Evolutionary conservation across 164 flowering plant species (phyloP), one percentile per base, ranked within the genome.

Genomic region (Magnolia kwangsiensis): DNA sequence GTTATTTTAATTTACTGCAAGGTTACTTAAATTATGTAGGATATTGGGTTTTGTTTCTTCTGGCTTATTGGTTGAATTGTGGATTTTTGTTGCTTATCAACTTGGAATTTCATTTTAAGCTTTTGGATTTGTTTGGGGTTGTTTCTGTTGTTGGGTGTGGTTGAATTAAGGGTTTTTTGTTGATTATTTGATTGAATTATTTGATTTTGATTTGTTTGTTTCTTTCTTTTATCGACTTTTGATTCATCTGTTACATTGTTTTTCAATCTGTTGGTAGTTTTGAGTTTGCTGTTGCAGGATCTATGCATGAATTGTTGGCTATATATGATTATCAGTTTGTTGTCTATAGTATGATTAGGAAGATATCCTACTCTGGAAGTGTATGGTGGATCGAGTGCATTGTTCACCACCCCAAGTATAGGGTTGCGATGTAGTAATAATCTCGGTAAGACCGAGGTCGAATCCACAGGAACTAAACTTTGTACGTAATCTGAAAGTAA

Each of bases 1-100:
- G n/a, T n/a, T n/a, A 1, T 27, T 27, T 27, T 27, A 27, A 27
- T 27, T 27, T 1, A 8, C 29, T 68, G 71, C 13, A 16, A 18
- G 50, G n/a, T 66, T 2, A 11, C 10, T 14, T 29, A 13, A 14
- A 55, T 55, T 19, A 55, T 55, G 61, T 29, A 13, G 68, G 66
- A 64, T 20, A 23, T 50, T 18, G 69, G 24, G 18, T 72, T 71
- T 72, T 59, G 3, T 59, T 75, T 50, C 72, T 72, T 79, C 20
- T 19, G 16, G 18, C 50, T 8, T 55, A 16, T 73, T 23, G 23
- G 63, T 31, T 9, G 23, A 50, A 68, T 4, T 66, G 24, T 8
- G n/a, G 63, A 64, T 20, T n/a, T 37, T 7, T 68, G 0, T 27
- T n/a, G n/a, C n/a, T n/a, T n/a, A n/a, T n/a, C n/a, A n/a, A n/a